Base-by-base conservation (phyloP, 2,329 filamentous ascomycete species). In the Chaetomiaceae sp. region DNA sequence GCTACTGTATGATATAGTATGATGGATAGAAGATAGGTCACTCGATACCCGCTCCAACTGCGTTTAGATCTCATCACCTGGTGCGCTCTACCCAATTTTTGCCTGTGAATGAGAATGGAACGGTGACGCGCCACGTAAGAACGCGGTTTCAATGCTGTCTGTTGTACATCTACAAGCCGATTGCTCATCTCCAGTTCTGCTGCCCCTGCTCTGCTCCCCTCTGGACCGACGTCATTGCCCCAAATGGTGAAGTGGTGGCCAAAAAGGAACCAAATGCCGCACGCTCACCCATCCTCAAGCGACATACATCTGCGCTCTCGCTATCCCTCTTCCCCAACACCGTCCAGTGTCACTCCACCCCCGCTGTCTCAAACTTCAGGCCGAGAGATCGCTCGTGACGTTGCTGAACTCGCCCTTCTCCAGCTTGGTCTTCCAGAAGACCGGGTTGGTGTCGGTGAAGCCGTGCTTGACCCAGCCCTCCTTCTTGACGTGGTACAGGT, bases 361-460 rank as follows among this genome's bases (percentile, higher is more conserved):
- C 32, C 20, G 42, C 47, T 26, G 34, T 48, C 49, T 42, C 39
- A 47, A 45, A 37, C 38, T 39, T n/a, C n/a, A 43, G 48, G 24
- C 14, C 22, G 78, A 77, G 64, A 94, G 66, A 61, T 83, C 73
- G 60, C 85, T 87, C 48, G 88, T 94, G 44, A 96, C 90, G 66
- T 96, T 96, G 55, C 85, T 91, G 69, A 98, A 98, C 75, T 98
- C 93, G 68, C 90, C 90, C 81, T 95, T 95, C 68, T 95, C 86
- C 63, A 98, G 72, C 82, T 98, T 98, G 40, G 90, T 96, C 77
- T 95, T 86, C 93, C 93, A 98, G 84, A 98, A 98, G 65, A 97
- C 95, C 36, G 91, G 91, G 75, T 97, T 96, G 59, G 91, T 97
- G 69, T 98, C 93, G 64, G 76, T 89, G 78, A 98, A 98, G 53